phyloP scores from a whole-genome alignment of 2,329 filamentous ascomycete genomes.

The Fusarium penzigii region DNA sequence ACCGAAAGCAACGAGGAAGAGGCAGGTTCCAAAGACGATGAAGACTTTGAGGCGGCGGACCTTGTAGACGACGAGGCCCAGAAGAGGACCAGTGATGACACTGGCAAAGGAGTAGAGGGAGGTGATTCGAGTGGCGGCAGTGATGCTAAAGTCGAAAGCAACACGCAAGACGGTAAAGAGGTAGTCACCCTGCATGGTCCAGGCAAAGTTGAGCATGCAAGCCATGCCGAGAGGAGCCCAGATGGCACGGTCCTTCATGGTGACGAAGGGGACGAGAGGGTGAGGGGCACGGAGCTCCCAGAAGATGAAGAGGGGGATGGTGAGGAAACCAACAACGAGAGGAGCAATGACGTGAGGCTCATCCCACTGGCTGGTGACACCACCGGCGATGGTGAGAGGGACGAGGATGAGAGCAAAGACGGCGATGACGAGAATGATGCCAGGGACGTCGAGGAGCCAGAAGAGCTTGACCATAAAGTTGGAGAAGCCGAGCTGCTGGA shows the following conservation, averaged over 20 bases:
- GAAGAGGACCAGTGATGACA: slow-evolving; percentile 56
- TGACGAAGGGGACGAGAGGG: slow-evolving; percentile 60
- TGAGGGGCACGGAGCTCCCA: slow-evolving; percentile 50
- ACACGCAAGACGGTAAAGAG: slow-evolving; percentile 64
- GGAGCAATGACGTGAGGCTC: slow-evolving; percentile 43
- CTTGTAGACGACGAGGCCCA: slow-evolving; percentile 58
- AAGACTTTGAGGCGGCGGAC: slow-evolving; percentile 64
- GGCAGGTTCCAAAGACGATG: slow-evolving; percentile 58
- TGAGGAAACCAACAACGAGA: slow-evolving; percentile 46
- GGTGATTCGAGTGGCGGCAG: slow-evolving; percentile 57
- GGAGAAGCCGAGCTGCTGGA: slow-evolving; percentile 34
- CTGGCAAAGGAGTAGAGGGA: slow-evolving; percentile 60
- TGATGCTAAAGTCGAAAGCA: slow-evolving; percentile 59
- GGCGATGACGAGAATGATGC: slow-evolving; percentile 47
- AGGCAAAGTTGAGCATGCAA: slow-evolving; percentile 56
- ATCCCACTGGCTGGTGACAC: slow-evolving; percentile 40
- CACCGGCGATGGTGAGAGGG: slow-evolving; percentile 48
- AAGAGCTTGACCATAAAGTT: slow-evolving; percentile 43
- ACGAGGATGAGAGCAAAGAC: slow-evolving; percentile 48
- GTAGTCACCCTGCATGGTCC: slow-evolving; percentile 65
- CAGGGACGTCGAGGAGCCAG: slow-evolving; percentile 48
- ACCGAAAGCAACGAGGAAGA: slow-evolving; percentile 67
- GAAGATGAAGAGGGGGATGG: slow-evolving; percentile 52
- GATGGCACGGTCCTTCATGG: slow-evolving; percentile 64
- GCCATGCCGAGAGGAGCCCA: slow-evolving; percentile 65